A percentile compares a stretch with the other conserved stretches of the same genome.
Evolutionary conservation across 2,329 filamentous ascomycete genomes (phyloP).

Genomic region (Penicillium brasilianum): DNA sequence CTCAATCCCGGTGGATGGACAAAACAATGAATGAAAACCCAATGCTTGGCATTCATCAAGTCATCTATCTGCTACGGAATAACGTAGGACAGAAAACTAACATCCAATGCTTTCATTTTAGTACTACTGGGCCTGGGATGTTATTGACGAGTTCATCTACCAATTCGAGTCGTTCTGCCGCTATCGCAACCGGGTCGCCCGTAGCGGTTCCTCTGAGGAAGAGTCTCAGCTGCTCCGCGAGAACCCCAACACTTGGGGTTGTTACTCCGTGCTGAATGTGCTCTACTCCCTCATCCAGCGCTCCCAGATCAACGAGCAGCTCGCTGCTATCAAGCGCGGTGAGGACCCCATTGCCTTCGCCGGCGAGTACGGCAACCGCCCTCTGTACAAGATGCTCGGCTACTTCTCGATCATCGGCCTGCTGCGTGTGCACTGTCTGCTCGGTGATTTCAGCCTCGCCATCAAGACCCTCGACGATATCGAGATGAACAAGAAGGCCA

Average conservation of each 20-base stretch:
- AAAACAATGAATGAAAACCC: slow-evolving; percentile 21
- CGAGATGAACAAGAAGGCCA: slow-evolving; percentile 99
- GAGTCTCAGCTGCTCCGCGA: slow-evolving; percentile 90
- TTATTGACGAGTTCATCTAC: slow-evolving; percentile 99
- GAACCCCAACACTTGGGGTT: slow-evolving; percentile 99
- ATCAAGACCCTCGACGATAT: slow-evolving; percentile 99
- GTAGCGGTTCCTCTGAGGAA: slow-evolving; percentile 81
- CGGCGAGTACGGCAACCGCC: slow-evolving; percentile 92
- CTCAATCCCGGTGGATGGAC: slow-evolving; percentile 7
- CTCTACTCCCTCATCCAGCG: slow-evolving; percentile 98
- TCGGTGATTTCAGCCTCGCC: slow-evolving; percentile 96
- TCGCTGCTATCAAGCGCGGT: slow-evolving; percentile 90
- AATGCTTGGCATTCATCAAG: slow-evolving; percentile 20
- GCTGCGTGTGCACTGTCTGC: slow-evolving; percentile 90
- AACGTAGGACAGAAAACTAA: slow-evolving; percentile 21
- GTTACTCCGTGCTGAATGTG: slow-evolving; percentile 98
- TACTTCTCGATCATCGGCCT: slow-evolving; percentile 99
- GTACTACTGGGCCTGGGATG: slow-evolving; percentile 99
- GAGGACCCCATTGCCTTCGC: slow-evolving; percentile 88
- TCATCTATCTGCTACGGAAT: background rate
- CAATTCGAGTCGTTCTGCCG: slow-evolving; percentile 99
- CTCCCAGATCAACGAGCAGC: slow-evolving; percentile 97
- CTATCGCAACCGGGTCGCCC: slow-evolving; percentile 89
- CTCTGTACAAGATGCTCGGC: slow-evolving; percentile 95
- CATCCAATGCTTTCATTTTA: slow-evolving; percentile 46